Conservation (phyloP, 2,329 filamentous ascomycete genomes). For the Colletotrichum eremochloae region DNA sequence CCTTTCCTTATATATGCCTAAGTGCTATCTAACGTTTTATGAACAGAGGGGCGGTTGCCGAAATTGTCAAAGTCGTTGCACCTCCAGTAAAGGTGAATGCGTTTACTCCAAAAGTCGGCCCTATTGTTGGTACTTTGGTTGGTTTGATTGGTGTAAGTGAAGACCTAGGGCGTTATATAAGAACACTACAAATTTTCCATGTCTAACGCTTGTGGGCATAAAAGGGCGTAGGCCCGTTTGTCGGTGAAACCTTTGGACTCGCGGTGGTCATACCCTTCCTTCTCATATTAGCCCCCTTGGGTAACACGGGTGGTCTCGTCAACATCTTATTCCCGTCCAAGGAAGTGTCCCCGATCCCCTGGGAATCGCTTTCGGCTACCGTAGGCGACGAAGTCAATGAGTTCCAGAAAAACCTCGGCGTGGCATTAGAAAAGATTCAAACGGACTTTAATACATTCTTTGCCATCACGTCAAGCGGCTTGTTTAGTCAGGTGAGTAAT, state of each 20-base stretch:
- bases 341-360: neutral
- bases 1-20: too few relatives aligned
- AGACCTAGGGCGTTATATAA: neutral
- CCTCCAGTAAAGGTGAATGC: neutral
- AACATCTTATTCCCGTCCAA: slow-evolving; percentile 2
- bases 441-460: slow-evolving; percentile 25
- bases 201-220: neutral
- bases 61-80: slow-evolving; percentile 19
- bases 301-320: slow-evolving; percentile 9
- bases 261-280: neutral
- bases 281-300: neutral
- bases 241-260: neutral
- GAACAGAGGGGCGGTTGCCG: slow-evolving; percentile 21
- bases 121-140: neutral
- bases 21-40: neutral
- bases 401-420: slow-evolving; percentile 20
- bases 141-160: slow-evolving; percentile 22
- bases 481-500: slow-evolving; percentile 19
- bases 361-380: slow-evolving; percentile 12
- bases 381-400: slow-evolving; percentile 13
- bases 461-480: neutral
- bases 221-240: neutral
- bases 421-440: slow-evolving; percentile 14
- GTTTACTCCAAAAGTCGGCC: neutral
- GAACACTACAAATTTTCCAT: neutral